Evolutionary conservation across 352 stramenopile species (phyloP), one percentile per base, ranked within the genome.

Genomic region (Globisporangium middletonii): DNA sequence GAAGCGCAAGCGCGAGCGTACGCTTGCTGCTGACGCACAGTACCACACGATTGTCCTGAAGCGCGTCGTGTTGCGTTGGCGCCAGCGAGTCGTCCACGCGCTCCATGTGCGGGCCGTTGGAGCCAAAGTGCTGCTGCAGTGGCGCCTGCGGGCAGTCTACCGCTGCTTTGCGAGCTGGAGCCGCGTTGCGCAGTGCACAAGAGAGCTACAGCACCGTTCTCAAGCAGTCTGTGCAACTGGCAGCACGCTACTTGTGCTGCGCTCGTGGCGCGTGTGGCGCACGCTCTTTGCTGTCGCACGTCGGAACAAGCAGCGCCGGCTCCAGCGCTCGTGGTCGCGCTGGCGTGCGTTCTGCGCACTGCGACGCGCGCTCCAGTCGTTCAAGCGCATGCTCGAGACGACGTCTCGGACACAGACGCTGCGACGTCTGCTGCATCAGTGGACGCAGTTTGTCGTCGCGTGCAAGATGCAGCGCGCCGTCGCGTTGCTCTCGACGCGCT

Each of bases 161-260:
- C 70, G 59, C 8, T 83, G 76, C 50, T 80, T 84, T 52, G 28
- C 38, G 9, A 37, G 42, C 12, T 78, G 70, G 70, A 44, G 64
- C 0, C 28, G 23, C 9, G 19, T 46, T 11, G 43, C 26, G 7
- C n/a, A 33, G 6, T 7, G 38, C 26, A 16, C 11, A 9, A 48
- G 33, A 15, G 50, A 53, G 37, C 13, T 58, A 1, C 55, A 19
- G 7, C 45, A 27, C 1, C 49, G 49, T 6, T 8, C 4, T 35
- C 30, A 35, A 35, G 30, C n/a, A 55, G 11, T 30, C 28, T 7
- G n/a, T 59, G 48, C 48, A 38, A 59, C 46, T 4, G 18, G 37
- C 5, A 18, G 35, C 1, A 45, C 42, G 26, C 44, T 59, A 4
- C 18, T 42, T 6, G 49, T 64, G 13, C 9, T 82, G 15, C 55